These are phyloP conservation scores for Solanum chilense DNA, from an alignment of 257 asterid genomes.

Conservation along the genomic window DNA sequence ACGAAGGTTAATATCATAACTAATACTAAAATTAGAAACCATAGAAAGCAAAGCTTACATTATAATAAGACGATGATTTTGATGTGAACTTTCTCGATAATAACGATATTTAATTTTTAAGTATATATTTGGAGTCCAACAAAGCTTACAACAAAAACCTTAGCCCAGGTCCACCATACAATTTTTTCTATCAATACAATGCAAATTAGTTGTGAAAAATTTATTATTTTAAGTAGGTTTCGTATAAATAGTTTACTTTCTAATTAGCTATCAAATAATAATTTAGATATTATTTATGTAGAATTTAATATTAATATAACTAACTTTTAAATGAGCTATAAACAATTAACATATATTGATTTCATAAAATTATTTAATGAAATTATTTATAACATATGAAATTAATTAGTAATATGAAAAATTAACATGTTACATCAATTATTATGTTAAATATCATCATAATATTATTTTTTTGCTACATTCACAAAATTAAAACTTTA, in stretches of 20 bases:
- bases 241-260: no score
- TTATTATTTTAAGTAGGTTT: no score
- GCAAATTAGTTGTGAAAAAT: no score
- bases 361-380: neutral
- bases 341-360: neutral
- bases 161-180: neutral
- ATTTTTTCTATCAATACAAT: no score
- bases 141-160: neutral
- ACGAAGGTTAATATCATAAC: no score
- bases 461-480: neutral
- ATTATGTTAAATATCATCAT: neutral
- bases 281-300: no score
- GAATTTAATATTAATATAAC: no score
- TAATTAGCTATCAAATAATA: fast-evolving
- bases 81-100: neutral
- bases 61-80: neutral
- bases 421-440: neutral
- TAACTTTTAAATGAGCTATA: neutral
- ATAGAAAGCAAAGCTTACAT: neutral
- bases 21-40: neutral
- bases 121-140: neutral
- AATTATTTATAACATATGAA: neutral
- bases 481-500: neutral
- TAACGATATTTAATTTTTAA: neutral
- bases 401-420: neutral